phyloP scores from a whole-genome alignment of 2,329 filamentous ascomycete species.

The Lasiodiplodia sp. region DNA sequence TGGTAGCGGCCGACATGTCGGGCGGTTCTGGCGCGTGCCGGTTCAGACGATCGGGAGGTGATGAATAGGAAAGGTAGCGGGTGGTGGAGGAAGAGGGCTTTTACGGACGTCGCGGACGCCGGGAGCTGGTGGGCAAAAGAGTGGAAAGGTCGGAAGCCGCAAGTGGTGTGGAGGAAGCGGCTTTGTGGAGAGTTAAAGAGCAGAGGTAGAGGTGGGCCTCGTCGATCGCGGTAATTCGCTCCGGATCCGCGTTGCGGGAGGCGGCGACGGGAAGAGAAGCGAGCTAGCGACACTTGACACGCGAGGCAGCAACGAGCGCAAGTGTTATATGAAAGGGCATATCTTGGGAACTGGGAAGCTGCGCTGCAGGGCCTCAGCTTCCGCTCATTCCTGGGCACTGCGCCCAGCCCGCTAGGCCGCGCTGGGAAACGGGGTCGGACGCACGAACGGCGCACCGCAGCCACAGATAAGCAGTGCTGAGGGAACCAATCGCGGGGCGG shows the following conservation, averaged over 20 bases:
- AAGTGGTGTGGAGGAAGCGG: neutral
- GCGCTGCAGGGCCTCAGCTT: neutral
- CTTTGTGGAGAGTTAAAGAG: conserved; percentile 26
- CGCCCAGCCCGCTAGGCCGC: conserved; percentile 10
- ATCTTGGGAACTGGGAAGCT: neutral
- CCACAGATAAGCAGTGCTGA: conserved; percentile 23
- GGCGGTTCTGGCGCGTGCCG: conserved; percentile 5
- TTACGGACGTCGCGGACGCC: conserved; percentile 20
- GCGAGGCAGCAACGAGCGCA: conserved; percentile 25
- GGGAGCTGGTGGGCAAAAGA: conserved; percentile 2
- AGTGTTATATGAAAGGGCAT: conserved; percentile 15
- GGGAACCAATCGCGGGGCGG: conserved; percentile 19
- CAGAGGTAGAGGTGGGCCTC: conserved; percentile 3
- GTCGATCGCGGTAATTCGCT: conserved; percentile 22
- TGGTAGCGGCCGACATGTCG: conserved; percentile 41
- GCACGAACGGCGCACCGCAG: conserved; percentile 19
- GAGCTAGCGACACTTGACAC: conserved; percentile 19
- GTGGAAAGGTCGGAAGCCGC: conserved; percentile 13
- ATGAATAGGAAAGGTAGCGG: neutral
- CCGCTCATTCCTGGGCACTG: neutral
- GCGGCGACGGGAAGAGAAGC: conserved; percentile 20
- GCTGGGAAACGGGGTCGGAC: conserved; percentile 2
- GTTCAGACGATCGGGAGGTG: conserved; percentile 3
- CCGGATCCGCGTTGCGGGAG: conserved; percentile 19
- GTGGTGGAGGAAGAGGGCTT: neutral